Percentiles rank a stretch among this genome's conserved stretches.
These are phyloP conservation scores for Mycosarcoma maydis DNA, from an alignment of 1,284 basidiomycete species.

Conservation along the genomic window DNA sequence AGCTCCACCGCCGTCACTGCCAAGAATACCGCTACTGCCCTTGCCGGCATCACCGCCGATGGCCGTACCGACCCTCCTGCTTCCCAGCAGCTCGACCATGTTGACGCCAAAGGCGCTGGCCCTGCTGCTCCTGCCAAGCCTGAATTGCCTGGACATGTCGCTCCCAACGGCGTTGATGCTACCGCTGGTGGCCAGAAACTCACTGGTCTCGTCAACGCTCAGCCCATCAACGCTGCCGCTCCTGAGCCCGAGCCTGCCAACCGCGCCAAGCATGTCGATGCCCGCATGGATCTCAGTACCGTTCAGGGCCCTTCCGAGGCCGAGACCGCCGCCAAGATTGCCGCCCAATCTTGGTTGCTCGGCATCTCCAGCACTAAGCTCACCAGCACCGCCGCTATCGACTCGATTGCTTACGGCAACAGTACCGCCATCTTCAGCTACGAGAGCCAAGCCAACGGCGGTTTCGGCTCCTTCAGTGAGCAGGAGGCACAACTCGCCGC, in stretches of 20 bases:
- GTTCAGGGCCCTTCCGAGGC: constrained; percentile 42
- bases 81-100: constrained; percentile 51
- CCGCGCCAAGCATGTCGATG: constrained; percentile 50
- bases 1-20: constrained; percentile 27
- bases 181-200: constrained; percentile 48
- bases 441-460: constrained; percentile 61
- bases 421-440: constrained; percentile 64
- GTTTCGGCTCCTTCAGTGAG: constrained; percentile 62
- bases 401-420: constrained; percentile 59
- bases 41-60: constrained; percentile 20
- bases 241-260: constrained; percentile 51
- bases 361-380: constrained; percentile 42
- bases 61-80: constrained; percentile 43
- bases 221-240: constrained; percentile 25
- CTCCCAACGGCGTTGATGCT: constrained; percentile 44
- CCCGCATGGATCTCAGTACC: constrained; percentile 48
- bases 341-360: constrained; percentile 55
- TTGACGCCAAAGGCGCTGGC: constrained; percentile 48
- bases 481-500: constrained; percentile 44
- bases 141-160: constrained; percentile 28
- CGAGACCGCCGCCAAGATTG: constrained; percentile 37
- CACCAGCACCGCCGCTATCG: constrained; percentile 58
- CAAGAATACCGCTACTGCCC: constrained; percentile 16
- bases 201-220: constrained; percentile 46
- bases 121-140: constrained; percentile 32